Conservation (phyloP, 108 stramenopile genomes). For the Conticribra weissflogii region DNA sequence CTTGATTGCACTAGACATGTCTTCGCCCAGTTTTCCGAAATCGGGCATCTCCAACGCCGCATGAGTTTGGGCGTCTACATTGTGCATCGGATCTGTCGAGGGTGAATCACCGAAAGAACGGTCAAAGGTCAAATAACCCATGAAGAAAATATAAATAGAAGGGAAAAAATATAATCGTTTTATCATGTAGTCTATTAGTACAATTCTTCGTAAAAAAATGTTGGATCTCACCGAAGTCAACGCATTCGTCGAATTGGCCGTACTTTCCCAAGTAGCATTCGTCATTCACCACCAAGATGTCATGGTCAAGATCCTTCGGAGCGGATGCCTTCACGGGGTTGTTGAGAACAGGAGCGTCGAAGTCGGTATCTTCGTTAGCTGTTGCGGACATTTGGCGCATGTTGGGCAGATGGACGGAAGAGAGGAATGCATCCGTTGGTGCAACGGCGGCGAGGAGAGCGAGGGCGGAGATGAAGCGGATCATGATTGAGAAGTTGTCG, state of each 20-base stretch:
- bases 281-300: constrained; percentile 11
- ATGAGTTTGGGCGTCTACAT: background rate
- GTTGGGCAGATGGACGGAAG: background rate
- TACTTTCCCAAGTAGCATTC: constrained; percentile 28
- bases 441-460: background rate
- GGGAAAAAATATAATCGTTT: no score
- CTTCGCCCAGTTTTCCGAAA: constrained; percentile 15
- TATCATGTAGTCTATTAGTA: no score
- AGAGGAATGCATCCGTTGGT: background rate
- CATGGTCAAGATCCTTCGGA: constrained; percentile 1
- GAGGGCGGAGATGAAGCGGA: constrained; percentile 2
- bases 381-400: constrained; percentile 2
- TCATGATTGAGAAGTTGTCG: constrained; percentile 2
- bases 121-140: background rate
- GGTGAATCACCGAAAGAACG: no score
- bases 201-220: background rate
- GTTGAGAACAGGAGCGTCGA: constrained; percentile 21
- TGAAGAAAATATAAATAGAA: no score
- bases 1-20: constrained; percentile 3
- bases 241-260: constrained; percentile 13
- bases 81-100: constrained; percentile 30
- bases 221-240: constrained; percentile 20
- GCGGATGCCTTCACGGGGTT: constrained; percentile 3
- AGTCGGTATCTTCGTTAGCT: constrained; percentile 7
- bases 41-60: constrained; percentile 16